Conservation (phyloP, 176 grass and related monocot genomes). For the Oropetium thomaeum region DNA sequence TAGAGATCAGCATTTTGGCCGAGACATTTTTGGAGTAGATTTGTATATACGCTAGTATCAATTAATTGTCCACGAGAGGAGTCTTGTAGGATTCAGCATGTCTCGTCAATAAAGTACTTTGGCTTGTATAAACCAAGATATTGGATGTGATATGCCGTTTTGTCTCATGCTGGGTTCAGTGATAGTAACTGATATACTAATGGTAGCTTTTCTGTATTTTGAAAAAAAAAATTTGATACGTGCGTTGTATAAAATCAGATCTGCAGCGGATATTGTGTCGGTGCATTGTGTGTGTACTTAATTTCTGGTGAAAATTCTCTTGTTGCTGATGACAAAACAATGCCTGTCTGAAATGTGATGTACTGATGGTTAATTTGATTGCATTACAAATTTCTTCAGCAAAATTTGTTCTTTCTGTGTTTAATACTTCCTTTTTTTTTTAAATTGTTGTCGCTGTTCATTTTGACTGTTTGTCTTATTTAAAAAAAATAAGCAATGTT, state of each 20-base stretch:
- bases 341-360: not conserved
- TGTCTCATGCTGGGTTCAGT: not conserved
- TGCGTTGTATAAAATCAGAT: not conserved
- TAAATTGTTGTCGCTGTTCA: no score
- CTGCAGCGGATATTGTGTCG: not conserved
- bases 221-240: not conserved
- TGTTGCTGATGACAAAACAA: not conserved
- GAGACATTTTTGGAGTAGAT: constrained; percentile 38
- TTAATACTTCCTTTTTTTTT: no score
- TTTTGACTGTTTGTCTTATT: no score
- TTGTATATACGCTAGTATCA: constrained; percentile 44
- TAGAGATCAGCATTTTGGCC: constrained; percentile 30
- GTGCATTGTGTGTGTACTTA: not conserved
- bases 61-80: constrained; percentile 21
- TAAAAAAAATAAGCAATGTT: no score
- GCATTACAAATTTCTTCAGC: no score
- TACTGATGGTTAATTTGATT: no score
- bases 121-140: constrained; percentile 15
- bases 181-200: not conserved
- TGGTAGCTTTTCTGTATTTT: not conserved
- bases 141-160: not conserved
- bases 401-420: no score
- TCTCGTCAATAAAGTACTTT: constrained; percentile 27
- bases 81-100: constrained; percentile 12
- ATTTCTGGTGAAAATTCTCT: not conserved